A percentile compares a stretch with the other conserved stretches of the same genome.
phyloP scores from a whole-genome alignment of 2,329 filamentous ascomycete genomes.

The Pseudocercospora cruenta region DNA sequence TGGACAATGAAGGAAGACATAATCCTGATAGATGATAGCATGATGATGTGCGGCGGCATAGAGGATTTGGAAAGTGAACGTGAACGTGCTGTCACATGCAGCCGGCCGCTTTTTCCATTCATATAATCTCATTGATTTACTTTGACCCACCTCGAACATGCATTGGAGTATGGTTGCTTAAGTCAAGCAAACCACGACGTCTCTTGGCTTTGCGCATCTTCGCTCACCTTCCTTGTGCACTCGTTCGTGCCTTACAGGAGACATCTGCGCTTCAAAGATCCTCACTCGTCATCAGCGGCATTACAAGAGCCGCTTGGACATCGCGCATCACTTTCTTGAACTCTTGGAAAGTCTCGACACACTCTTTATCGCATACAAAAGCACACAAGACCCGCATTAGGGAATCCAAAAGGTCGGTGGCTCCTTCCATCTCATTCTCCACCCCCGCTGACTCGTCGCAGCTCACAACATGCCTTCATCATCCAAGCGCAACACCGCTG shows the following conservation, averaged over 20 bases:
- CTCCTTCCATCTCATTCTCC: not conserved
- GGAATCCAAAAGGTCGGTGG: not conserved
- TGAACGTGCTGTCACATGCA: not conserved
- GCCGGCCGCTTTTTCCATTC: not conserved
- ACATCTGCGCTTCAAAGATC: not conserved
- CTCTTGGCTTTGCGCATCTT: not conserved
- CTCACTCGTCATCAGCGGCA: not conserved
- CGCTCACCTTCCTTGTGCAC: not conserved
- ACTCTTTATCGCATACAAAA: not conserved
- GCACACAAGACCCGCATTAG: not conserved
- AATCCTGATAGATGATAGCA: not conserved
- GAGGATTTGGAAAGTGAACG: not conserved
- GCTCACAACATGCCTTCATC: slow-evolving; percentile 22
- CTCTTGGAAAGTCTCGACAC: not conserved
- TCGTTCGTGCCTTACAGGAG: not conserved
- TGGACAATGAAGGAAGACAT: not conserved
- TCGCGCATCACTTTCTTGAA: not conserved
- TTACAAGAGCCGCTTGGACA: not conserved
- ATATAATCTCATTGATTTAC: not conserved
- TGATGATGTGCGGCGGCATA: not conserved
- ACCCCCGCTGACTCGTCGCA: not conserved
- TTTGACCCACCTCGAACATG: not conserved
- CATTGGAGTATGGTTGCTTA: not conserved
- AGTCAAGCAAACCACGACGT: not conserved
- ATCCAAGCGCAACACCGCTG: slow-evolving; percentile 14